Evolutionary conservation across 2,329 filamentous ascomycete genomes (phyloP).

Genomic region (Tolypocladium album): DNA sequence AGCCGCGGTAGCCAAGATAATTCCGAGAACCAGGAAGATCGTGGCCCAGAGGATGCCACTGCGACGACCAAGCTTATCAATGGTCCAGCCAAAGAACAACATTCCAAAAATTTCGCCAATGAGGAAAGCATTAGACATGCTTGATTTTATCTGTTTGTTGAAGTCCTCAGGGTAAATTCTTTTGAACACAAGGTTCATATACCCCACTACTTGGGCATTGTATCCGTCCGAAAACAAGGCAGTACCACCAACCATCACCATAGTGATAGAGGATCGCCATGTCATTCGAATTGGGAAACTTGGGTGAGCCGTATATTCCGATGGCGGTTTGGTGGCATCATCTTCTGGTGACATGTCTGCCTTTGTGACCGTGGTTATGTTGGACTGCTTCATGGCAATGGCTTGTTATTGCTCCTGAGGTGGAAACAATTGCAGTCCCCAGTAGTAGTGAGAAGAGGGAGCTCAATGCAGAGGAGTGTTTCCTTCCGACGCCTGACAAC

Average conservation of each 20-base stretch:
- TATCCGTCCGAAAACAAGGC: conserved; percentile 23
- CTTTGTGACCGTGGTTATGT: background rate
- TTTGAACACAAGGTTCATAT: conserved; percentile 20
- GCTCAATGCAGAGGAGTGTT: background rate
- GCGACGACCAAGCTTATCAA: conserved; percentile 34
- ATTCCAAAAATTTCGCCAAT: conserved; percentile 31
- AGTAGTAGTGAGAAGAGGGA: background rate
- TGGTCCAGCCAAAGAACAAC: conserved; percentile 27
- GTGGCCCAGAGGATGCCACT: conserved; percentile 34
- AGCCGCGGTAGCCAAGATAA: conserved; percentile 31
- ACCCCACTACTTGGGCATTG: conserved; percentile 21
- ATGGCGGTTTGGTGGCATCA: background rate
- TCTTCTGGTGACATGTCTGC: background rate
- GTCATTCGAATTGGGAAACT: background rate
- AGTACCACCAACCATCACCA: conserved; percentile 17
- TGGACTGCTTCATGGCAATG: background rate
- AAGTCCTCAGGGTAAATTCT: conserved; percentile 20
- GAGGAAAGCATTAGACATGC: conserved; percentile 26
- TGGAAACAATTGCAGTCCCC: too few relatives aligned
- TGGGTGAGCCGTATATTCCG: background rate
- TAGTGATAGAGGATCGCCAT: conserved; percentile 1
- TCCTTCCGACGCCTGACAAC: background rate
- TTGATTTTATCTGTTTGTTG: conserved; percentile 22
- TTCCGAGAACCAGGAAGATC: conserved; percentile 32
- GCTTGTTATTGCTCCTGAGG: background rate